A percentile compares a stretch with the other conserved stretches of the same genome.
Evolutionary conservation across 495 filamentous ascomycete genomes (phyloP).

Genomic region (Halenospora varia): DNA sequence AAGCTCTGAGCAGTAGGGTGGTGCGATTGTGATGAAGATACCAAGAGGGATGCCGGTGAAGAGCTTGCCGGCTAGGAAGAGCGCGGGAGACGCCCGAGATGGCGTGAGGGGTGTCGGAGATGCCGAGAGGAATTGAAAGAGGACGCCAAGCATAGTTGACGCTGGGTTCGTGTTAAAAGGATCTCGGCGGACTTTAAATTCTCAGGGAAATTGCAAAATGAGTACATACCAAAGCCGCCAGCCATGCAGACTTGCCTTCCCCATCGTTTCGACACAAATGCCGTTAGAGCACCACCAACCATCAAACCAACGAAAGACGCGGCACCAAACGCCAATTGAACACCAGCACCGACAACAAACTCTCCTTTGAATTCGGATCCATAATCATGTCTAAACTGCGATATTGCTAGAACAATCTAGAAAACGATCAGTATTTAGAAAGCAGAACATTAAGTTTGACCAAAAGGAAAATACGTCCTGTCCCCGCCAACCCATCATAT

Average conservation of each 20-base stretch:
- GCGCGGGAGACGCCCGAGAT: not conserved
- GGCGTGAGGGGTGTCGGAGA: not conserved
- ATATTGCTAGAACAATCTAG: slow-evolving; percentile 14
- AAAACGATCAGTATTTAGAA: not conserved
- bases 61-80: slow-evolving; percentile 14
- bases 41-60: slow-evolving; percentile 17
- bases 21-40: slow-evolving; percentile 16
- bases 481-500: slow-evolving; percentile 15
- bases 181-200: not conserved
- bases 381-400: slow-evolving; percentile 16
- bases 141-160: slow-evolving; percentile 11
- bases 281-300: not conserved
- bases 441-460: no score
- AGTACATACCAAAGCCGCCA: not conserved
- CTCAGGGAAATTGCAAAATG: slow-evolving; percentile 8
- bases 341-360: slow-evolving; percentile 12
- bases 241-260: not conserved
- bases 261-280: not conserved
- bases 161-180: no score
- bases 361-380: not conserved
- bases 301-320: not conserved
- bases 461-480: no score
- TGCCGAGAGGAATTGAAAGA: slow-evolving; percentile 10
- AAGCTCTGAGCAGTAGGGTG: slow-evolving; percentile 15
- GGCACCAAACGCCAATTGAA: slow-evolving; percentile 4